Percentiles rank a stretch among this genome's conserved stretches.
Evolutionary conservation across 345 rosid species (phyloP).

Genomic region (Pugionium cornutum): DNA sequence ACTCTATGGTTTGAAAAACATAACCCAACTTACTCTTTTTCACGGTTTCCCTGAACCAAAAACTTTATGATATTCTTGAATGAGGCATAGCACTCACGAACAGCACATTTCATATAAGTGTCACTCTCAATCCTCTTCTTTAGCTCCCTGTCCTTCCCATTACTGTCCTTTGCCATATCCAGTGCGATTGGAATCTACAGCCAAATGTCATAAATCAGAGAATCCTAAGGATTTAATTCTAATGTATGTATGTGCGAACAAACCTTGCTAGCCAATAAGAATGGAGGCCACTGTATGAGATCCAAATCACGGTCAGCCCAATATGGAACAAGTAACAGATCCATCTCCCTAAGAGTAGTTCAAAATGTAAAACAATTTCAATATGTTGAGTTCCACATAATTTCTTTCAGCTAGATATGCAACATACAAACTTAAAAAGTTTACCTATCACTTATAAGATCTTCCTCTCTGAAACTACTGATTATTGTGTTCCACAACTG

Average conservation of each 20-base stretch:
- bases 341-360: conserved; percentile 80
- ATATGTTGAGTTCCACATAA: not conserved
- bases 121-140: conserved; percentile 74
- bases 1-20: conserved; percentile 9
- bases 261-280: conserved; percentile 99
- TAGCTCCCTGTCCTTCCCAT: conserved; percentile 86
- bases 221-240: conserved; percentile 10
- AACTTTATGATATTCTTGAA: conserved; percentile 68
- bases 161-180: conserved; percentile 98
- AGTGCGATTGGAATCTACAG: conserved; percentile 88
- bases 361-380: conserved; percentile 10
- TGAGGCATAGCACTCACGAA: conserved; percentile 92
- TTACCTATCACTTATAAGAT: conserved; percentile 81
- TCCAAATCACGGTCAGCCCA: conserved; percentile 96
- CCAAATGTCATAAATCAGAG: conserved; percentile 24
- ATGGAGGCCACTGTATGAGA: conserved; percentile 96
- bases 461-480: conserved; percentile 94
- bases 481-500: conserved; percentile 98
- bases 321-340: conserved; percentile 96
- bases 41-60: conserved; percentile 75
- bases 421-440: conserved; percentile 15
- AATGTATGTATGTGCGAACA: conserved; percentile 21
- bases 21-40: conserved; percentile 58
- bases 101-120: conserved; percentile 85
- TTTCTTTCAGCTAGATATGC: conserved; percentile 20